Evolutionary conservation across 2,329 filamentous ascomycete genomes (phyloP), one percentile per base, ranked within the genome.

Genomic region (Aplosporella prunicola): DNA sequence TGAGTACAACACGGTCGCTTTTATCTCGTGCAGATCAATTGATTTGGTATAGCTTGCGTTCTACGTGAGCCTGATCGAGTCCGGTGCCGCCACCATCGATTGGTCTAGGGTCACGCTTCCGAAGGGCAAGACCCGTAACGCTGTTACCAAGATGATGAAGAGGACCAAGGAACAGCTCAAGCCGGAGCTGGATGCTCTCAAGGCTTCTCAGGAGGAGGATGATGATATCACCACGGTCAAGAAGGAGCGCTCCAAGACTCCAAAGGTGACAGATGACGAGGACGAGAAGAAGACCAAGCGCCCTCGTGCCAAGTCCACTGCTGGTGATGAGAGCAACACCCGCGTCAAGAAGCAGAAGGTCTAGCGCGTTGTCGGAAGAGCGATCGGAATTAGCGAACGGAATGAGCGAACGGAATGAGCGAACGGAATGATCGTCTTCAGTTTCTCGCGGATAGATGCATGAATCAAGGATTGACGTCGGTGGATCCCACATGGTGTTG

Each of bases 171-270:
- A 26, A 10, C 8, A 10, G 5, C 13, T 27, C 24, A n/a, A 16
- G 23, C 15, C 33, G 7, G 20, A 35, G 11, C 33, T 35, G 13
- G 24, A 35, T 14, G 11, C 17, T 4, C 16, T 11, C 22, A 17
- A 10, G 10, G 10, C 29, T 20, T 16, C 32, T 13, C 11, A 20
- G 20, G 18, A 32, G 23, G 22, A 32, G 17, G 29, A n/a, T n/a
- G n/a, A n/a, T n/a, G n/a, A n/a, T n/a, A n/a, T 13, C 5, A 22
- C 29, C n/a, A 39, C 32, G 36, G 29, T 28, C 22, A 32, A 39
- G 29, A 16, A 20, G 11, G 32, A n/a, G n/a, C n/a, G n/a, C n/a
- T n/a, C n/a, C n/a, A n/a, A n/a, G n/a, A n/a, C n/a, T n/a, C n/a
- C n/a, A n/a, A 33, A 33, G 31, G 10, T 13, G 30, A 14, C 9